phyloP scores from a whole-genome alignment of 768 basidiomycete species.

The Hypholoma sublateritium region DNA sequence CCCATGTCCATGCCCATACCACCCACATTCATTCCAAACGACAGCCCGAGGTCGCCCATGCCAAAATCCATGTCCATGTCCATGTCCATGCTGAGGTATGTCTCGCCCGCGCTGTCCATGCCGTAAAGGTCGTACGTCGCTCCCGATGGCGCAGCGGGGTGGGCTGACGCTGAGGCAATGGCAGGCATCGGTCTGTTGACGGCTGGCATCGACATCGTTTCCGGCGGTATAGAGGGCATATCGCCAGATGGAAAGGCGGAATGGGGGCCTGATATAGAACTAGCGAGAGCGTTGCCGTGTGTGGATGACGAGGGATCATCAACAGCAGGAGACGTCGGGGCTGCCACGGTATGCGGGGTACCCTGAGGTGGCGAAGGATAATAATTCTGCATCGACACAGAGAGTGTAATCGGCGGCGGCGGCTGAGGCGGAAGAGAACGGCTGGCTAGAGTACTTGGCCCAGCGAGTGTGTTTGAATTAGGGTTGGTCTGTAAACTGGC shows the following conservation, averaged over 20 bases:
- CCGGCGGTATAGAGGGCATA: background rate
- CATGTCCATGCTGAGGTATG: slow-evolving; percentile 40
- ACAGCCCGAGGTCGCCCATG: slow-evolving; percentile 33
- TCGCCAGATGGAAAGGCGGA: background rate
- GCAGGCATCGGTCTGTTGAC: background rate
- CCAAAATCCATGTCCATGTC: slow-evolving; percentile 52
- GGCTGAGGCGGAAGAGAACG: slow-evolving; percentile 7
- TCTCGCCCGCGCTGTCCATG: slow-evolving; percentile 37
- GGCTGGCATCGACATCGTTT: background rate
- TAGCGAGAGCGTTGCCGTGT: background rate
- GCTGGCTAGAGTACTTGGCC: background rate
- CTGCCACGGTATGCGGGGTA: slow-evolving; percentile 28
- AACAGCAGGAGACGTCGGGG: slow-evolving; percentile 28
- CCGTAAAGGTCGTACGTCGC: slow-evolving; percentile 44
- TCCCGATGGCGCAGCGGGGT: slow-evolving; percentile 14
- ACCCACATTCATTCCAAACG: slow-evolving; percentile 36
- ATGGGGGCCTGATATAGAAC: background rate
- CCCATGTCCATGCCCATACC: slow-evolving; percentile 28
- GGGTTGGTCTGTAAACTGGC: background rate
- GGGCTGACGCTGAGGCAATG: background rate
- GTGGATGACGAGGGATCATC: slow-evolving; percentile 7
- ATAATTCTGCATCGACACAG: slow-evolving; percentile 36
- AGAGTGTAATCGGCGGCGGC: slow-evolving; percentile 15
- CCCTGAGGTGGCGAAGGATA: slow-evolving; percentile 65
- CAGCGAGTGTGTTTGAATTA: background rate